Base-by-base conservation (phyloP, 73 alveolate species). In the Blepharisma stoltei region DNA sequence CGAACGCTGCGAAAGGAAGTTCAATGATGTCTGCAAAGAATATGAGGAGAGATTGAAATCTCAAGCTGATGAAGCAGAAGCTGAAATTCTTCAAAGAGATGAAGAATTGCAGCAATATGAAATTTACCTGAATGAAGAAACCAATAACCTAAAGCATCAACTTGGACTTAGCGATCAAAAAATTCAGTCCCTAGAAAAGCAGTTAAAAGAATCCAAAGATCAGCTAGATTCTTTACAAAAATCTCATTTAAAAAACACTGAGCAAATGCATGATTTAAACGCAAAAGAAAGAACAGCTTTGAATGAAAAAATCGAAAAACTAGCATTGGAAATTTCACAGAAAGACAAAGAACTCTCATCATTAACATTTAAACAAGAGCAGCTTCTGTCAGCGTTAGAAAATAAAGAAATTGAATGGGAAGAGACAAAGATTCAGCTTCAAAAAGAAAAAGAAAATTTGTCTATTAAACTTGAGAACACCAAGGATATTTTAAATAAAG, bases 311-410 rank as follows among this genome's bases (percentile, higher is more conserved):
- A 86, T 85, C 8, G 97, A 91, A 70, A 77, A 76, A 49, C 79
- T 86, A 5, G 54, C 90, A 27, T 76, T 71, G 71, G 88, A 90
- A 60, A 73, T 90, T 49, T 67, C 81, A 54, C 54, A 53, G 54
- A 83, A 83, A 55, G 88, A 90, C 54, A 87, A 84, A 67, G 97
- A 90, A 79, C 80, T 50, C 43, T 76, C 90, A 55, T 92, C 90
- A 49, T 71, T 90, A 48, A 66, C 83, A 54, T 88, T 84, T 23
- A 87, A 84, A 78, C 88, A 90, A 70, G 94, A 90, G 55, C 90
- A 83, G 54, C 41, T 32, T 32, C 0, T 32, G 41, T 32, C 41
- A 3, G 41, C 41, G 41, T 3, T 32, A 3, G 41, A 32, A 32
- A 32, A 32, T 32, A 32, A 32, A 32, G 41, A 32, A 32, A 32